phyloP scores from a whole-genome alignment of 202 grass and related monocot species.

The Zoysia matrella region DNA sequence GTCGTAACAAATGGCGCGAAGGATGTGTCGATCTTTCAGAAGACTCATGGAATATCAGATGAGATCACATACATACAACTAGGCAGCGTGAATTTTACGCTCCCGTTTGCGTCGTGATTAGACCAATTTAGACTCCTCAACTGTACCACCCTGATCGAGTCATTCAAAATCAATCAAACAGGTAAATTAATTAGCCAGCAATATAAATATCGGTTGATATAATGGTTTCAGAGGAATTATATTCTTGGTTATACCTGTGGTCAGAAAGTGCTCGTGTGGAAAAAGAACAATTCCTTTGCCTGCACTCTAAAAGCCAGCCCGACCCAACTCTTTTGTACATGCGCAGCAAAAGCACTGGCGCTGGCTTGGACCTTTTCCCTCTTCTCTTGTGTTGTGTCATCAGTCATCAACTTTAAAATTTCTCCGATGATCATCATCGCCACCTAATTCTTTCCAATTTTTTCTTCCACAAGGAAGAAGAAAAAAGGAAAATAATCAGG shows the following conservation, averaged over 20 bases:
- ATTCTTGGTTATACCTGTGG: neutral
- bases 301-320: conserved; percentile 75
- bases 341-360: conserved; percentile 52
- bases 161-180: neutral
- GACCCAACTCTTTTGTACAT: conserved; percentile 68
- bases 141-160: conserved; percentile 25
- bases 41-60: conserved; percentile 30
- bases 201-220: too few species aligned
- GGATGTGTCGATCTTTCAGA: neutral
- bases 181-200: too few species aligned
- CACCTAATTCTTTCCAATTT: conserved; percentile 37
- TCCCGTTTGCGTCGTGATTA: conserved; percentile 24
- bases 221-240: too few species aligned
- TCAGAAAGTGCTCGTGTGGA: neutral
- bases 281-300: conserved; percentile 60
- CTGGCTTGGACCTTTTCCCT: conserved; percentile 8
- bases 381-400: too few species aligned
- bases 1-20: conserved; percentile 17
- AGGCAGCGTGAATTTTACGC: neutral
- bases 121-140: neutral
- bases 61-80: neutral
- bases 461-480: neutral
- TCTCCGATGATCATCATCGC: conserved; percentile 17
- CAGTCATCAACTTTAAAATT: too few species aligned
- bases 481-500: conserved; percentile 27